These are phyloP conservation scores for Entoloma clypeatum DNA, from an alignment of 1,284 basidiomycete species.

Conservation along the genomic window DNA sequence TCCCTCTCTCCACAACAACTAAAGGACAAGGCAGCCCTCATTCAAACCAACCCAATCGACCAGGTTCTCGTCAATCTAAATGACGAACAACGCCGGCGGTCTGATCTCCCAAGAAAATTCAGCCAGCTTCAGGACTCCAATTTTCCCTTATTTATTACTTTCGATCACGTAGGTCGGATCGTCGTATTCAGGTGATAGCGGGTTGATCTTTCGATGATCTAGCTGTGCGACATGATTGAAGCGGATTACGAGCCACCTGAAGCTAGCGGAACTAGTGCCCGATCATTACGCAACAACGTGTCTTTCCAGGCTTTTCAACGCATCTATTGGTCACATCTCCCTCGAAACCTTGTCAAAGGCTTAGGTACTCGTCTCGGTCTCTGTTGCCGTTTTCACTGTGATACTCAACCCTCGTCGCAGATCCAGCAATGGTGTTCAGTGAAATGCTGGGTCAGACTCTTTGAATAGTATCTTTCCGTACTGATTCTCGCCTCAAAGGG, in stretches of 20 bases:
- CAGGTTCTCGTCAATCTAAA: conserved; percentile 44
- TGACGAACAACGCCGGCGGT: conserved; percentile 42
- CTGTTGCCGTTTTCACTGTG: neutral
- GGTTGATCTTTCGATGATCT: too few relatives aligned
- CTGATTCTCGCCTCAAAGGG: conserved; percentile 38
- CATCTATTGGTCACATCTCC: conserved; percentile 63
- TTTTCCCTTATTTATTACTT: conserved; percentile 71
- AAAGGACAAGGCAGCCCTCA: conserved; percentile 38
- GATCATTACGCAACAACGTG: conserved; percentile 24
- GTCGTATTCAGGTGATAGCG: too few relatives aligned
- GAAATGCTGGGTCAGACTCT: conserved; percentile 56
- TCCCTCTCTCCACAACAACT: conserved; percentile 41
- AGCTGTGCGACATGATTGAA: conserved; percentile 44
- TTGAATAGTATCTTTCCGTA: neutral
- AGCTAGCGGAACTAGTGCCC: conserved; percentile 1
- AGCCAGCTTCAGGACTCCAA: conserved; percentile 55
- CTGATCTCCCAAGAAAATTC: conserved; percentile 51
- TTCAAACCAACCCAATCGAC: conserved; percentile 25
- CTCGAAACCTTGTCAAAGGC: conserved; percentile 49
- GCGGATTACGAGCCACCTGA: conserved; percentile 32
- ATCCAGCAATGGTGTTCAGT: conserved; percentile 59
- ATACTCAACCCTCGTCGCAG: conserved; percentile 29
- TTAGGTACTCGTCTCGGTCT: conserved; percentile 37
- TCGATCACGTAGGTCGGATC: conserved; percentile 53
- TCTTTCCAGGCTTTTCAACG: conserved; percentile 50